Evolutionary conservation across 805 yeast species (phyloP), one percentile per base, ranked within the genome.

Genomic region (Teunomyces panamensis): DNA sequence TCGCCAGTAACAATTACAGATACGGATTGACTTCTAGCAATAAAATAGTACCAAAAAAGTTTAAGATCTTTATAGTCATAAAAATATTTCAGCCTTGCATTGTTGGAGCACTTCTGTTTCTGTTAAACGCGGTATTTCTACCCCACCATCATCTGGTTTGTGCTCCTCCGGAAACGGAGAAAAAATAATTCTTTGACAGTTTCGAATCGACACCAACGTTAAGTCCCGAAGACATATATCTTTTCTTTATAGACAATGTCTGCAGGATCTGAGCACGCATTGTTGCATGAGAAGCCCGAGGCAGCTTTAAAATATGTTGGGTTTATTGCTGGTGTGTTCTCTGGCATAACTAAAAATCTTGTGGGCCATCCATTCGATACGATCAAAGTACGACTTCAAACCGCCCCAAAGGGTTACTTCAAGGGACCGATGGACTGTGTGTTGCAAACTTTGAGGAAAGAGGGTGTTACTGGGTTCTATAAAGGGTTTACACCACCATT

Each of bases 281-380:
- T 26, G 17, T n/a, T 30, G 30, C 20, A 30, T 34, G 45, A 42
- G 10, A 17, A 39, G 16, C 53, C 30, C 11, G 45, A 48, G 10
- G 64, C 67, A 5, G 80, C 83, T 1, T 80, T 84, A 9, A 65
- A 60, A 48, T 80, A 78, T 54, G 77, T 84, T 50, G 96, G 96
- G 16, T 90, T 89, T 60, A 78, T 89, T 17, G 96, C 96, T 2
- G 97, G 97, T 6, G 81, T 87, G 59, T 87, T 87, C 60, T 84
- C 92, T 0, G 97, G 97, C 17, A 80, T 88, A 20, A 85, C 88
- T 57, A 90, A 90, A 62, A 87, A 90, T 56, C 83, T 85, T 0
- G 96, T 90, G 8, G 97, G 97, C 2, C 97, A 89, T 64, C 96
- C 97, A 9, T 88, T 90, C 56, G 97, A 90, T 64, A 87, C 96